Evolutionary conservation across 768 basidiomycete genomes (phyloP).

Genomic region (Leucocoprinus leucothites): DNA sequence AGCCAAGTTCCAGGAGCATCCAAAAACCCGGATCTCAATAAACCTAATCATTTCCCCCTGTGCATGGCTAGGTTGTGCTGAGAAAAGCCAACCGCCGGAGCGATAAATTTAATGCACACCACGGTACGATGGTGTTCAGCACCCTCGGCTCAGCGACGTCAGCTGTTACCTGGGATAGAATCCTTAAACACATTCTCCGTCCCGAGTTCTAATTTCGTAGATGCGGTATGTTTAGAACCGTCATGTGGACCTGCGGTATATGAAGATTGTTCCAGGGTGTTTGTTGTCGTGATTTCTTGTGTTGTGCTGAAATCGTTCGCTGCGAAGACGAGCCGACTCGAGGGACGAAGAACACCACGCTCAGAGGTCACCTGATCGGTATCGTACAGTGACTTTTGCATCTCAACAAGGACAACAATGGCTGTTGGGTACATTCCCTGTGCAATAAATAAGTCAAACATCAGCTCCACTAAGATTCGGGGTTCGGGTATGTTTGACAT

Average conservation of each 20-base stretch:
- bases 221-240: not conserved
- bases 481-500: not conserved
- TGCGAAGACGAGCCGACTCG: not conserved
- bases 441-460: not conserved
- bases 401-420: conserved; percentile 26
- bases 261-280: no score
- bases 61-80: not conserved
- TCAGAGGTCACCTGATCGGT: conserved; percentile 16
- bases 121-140: no score
- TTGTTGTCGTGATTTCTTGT: not conserved
- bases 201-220: not conserved
- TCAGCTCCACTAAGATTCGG: not conserved
- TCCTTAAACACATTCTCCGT: not conserved
- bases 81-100: not conserved
- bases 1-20: not conserved
- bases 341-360: not conserved
- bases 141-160: not conserved
- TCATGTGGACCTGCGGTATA: no score
- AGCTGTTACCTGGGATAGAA: conserved; percentile 9
- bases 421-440: conserved; percentile 28
- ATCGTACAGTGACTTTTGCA: conserved; percentile 26
- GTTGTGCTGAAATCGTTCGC: not conserved
- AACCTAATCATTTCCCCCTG: not conserved
- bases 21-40: not conserved
- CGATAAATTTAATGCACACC: not conserved